Conservation (phyloP, 1,284 basidiomycete species). For the Marasmius oreades region DNA sequence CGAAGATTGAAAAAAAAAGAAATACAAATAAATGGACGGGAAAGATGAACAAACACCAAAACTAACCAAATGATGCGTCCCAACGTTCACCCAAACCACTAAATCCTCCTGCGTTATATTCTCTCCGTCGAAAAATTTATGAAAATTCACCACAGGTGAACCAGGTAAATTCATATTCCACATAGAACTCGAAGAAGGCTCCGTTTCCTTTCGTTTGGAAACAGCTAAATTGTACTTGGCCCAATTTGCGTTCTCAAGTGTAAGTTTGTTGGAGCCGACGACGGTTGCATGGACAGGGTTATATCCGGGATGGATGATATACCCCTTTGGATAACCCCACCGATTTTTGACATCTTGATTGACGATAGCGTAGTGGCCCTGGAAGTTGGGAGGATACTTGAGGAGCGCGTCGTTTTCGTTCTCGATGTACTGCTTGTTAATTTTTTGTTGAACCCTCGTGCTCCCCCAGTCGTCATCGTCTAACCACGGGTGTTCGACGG, state of each 20-base stretch:
- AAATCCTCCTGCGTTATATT: constrained; percentile 58
- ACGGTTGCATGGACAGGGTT: constrained; percentile 51
- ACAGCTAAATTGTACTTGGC: constrained; percentile 62
- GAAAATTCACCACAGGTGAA: constrained; percentile 55
- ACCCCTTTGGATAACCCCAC: constrained; percentile 56
- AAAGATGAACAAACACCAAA: not conserved
- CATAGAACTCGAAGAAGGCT: constrained; percentile 50
- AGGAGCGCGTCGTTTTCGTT: constrained; percentile 56
- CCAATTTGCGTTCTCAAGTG: constrained; percentile 61
- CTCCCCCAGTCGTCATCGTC: constrained; percentile 63
- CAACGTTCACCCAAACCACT: constrained; percentile 64
- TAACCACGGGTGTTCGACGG: constrained; percentile 50
- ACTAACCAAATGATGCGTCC: constrained; percentile 54
- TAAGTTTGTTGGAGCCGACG: constrained; percentile 54
- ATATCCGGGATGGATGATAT: constrained; percentile 52
- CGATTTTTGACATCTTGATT: constrained; percentile 54
- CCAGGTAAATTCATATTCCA: constrained; percentile 66
- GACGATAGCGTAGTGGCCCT: constrained; percentile 55
- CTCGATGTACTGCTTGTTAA: constrained; percentile 43
- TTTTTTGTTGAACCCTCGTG: constrained; percentile 50
- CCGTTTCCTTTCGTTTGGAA: constrained; percentile 54
- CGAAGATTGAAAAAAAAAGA: not conserved
- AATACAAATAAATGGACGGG: too few relatives aligned
- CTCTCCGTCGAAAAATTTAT: constrained; percentile 62
- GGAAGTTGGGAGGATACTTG: constrained; percentile 50